Percentiles rank a stretch among this genome's conserved stretches.
Conservation (phyloP, 2,329 filamentous ascomycete genomes). For the Calonectria hawksworthii region DNA sequence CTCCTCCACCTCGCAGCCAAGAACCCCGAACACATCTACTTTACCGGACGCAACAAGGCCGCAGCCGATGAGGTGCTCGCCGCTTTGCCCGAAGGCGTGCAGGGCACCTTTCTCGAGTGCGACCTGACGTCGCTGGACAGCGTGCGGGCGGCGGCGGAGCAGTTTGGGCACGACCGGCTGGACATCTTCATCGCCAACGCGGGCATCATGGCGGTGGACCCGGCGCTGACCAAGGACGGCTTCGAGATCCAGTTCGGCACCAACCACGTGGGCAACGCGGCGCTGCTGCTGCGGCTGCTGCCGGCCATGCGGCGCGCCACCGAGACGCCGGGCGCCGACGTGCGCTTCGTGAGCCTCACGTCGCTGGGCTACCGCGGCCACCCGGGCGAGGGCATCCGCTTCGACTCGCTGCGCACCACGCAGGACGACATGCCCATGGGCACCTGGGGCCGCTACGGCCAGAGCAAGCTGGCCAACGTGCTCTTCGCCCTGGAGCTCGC, state of each 20-base stretch:
- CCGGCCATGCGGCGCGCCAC: slow-evolving; percentile 42
- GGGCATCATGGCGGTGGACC: slow-evolving; percentile 51
- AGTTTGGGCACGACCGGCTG: slow-evolving; percentile 57
- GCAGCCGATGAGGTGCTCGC: slow-evolving; percentile 60
- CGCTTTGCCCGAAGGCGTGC: slow-evolving; percentile 46
- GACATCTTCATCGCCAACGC: slow-evolving; percentile 57
- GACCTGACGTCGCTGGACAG: slow-evolving; percentile 65
- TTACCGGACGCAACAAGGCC: slow-evolving; percentile 63
- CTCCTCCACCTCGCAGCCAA: slow-evolving; percentile 53
- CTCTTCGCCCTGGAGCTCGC: slow-evolving; percentile 61
- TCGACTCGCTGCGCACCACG: slow-evolving; percentile 45
- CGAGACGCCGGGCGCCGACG: slow-evolving; percentile 26
- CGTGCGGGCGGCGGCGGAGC: slow-evolving; percentile 58
- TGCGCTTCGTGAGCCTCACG: slow-evolving; percentile 45
- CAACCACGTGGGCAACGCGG: slow-evolving; percentile 51
- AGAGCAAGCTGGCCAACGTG: slow-evolving; percentile 66
- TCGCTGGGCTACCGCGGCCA: slow-evolving; percentile 45
- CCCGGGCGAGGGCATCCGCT: slow-evolving; percentile 46
- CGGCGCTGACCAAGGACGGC: slow-evolving; percentile 49
- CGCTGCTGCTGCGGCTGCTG: slow-evolving; percentile 52
- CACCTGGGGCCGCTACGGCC: slow-evolving; percentile 62
- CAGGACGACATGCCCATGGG: slow-evolving; percentile 46
- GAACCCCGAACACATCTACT: slow-evolving; percentile 65
- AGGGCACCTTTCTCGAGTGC: slow-evolving; percentile 55
- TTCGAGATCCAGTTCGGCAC: slow-evolving; percentile 53